These are phyloP conservation scores for Daldinia childiae DNA, from an alignment of 495 filamentous ascomycete species.

Conservation along the genomic window DNA sequence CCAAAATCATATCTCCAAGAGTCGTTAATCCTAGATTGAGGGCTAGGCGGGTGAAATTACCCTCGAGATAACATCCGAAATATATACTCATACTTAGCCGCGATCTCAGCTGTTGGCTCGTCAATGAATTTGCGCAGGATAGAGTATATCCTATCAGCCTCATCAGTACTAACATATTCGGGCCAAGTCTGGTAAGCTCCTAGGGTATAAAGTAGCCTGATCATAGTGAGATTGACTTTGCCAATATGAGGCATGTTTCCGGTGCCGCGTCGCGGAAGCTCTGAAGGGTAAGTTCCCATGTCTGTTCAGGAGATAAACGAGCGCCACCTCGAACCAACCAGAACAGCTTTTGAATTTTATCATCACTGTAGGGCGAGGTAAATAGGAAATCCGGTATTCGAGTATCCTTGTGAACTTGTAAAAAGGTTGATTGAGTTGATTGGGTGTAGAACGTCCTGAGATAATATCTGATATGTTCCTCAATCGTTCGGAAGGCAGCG, in stretches of 20 bases:
- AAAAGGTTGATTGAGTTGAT: not conserved
- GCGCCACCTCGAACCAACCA: conserved; percentile 52
- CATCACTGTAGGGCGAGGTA: conserved; percentile 38
- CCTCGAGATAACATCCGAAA: not conserved
- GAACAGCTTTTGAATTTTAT: conserved; percentile 46
- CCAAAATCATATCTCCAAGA: too few relatives aligned
- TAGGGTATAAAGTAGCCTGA: conserved; percentile 4
- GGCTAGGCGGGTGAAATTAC: not conserved
- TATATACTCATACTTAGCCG: not conserved
- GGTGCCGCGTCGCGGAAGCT: conserved; percentile 23
- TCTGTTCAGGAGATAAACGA: conserved; percentile 27
- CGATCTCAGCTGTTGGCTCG: not conserved
- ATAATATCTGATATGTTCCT: conserved; percentile 1
- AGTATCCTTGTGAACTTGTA: conserved; percentile 39
- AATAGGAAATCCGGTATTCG: conserved; percentile 50
- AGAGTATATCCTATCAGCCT: not conserved
- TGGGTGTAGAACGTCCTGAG: not conserved
- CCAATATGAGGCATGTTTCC: not conserved
- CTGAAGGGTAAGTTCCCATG: conserved; percentile 49
- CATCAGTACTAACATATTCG: not conserved
- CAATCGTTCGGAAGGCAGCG: conserved; percentile 25
- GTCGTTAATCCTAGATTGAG: too few relatives aligned
- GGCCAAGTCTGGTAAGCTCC: conserved; percentile 1
- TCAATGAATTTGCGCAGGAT: not conserved
- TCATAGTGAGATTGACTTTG: conserved; percentile 11